Base-by-base conservation (phyloP, 495 filamentous ascomycete genomes). In the Annulohypoxylon stygium region DNA sequence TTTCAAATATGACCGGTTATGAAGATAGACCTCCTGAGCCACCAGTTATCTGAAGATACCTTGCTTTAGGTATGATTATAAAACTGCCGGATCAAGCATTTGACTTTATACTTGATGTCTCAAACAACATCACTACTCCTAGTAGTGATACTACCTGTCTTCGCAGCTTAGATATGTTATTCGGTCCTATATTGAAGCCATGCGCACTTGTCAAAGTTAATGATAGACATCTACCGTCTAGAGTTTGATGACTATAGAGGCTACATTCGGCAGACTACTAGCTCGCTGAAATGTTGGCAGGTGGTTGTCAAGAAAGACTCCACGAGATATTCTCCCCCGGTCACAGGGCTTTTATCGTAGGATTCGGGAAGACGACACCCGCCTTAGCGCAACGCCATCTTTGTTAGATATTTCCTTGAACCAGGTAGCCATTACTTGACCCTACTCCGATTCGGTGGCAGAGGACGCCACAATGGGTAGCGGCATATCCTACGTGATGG, bases 401-500 rank as follows among this genome's bases (percentile, higher is more conserved):
- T 33, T 25, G 33, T 34, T 20, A 11, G 30, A 36, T 36, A 41
- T 39, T 8, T 26, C 41, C 12, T 61, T 34, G 23, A 48, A 45
- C 14, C 45, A 48, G 23, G 12, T 61, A 20, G 12, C 23, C 23
- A 47, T 61, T 6, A 61, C 4, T 34, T 34, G 39, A 20, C 59
- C 59, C 14, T 48, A 26, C 18, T 23, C 58, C 26, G 41, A 61
- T 61, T 47, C 45, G 39, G 59, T 7, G 41, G 10, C 4, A 61
- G n/a, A 51, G 58, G 6, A 47, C 37, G 23, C 58, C 39, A 37
- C 39, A 61, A 33, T 14, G 39, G 58, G 39, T 61, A 26, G 2
- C 53, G 53, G 53, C 53, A 57, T 34, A n/a, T 14, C 51, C 51
- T 33, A 34, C 51, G n/a, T 4, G 18, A 2, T 20, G 16, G 33